Evolutionary conservation across 768 basidiomycete species (phyloP), one percentile per base, ranked within the genome.

Genomic region (Gautieria morchelliformis): DNA sequence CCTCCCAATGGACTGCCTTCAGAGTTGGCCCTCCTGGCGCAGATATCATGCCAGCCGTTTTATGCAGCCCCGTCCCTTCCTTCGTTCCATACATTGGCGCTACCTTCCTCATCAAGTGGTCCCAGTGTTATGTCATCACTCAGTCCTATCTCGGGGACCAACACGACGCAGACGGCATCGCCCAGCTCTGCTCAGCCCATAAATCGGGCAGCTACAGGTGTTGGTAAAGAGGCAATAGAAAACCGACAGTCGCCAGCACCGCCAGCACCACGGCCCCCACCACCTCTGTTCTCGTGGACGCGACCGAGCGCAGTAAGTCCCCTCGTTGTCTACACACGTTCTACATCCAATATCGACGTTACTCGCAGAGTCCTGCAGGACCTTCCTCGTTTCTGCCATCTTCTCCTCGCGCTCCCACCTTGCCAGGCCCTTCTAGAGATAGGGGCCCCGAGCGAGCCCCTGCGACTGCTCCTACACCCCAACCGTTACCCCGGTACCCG

Each of bases 11-110:
- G 15, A 9, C 45, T 49, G 15, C 56, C 56, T 20, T 9, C 47
- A 22, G 56, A 33, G 20, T 39, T 57, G 24, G 47, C 46, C 20
- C 20, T 39, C 14, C 32, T 57, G 2, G 22, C 42, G 24, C 45
- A 48, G 42, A 39, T 57, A 5, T 57, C 56, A 5, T 50, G 42
- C 33, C 56, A 57, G 47, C 56, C 56, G n/a, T 50, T 48, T 45
- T 40, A 48, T 50, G 17, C 47, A 15, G 27, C 47, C 1, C 51
- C 56, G 35, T 49, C 56, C 5, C 20, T 57, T 22, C 56, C 56
- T 22, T 57, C 56, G 4, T 57, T 57, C 22, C 45, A 49, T 39
- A 57, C 46, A 8, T n/a, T 57, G 42, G n/a, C 56, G 12, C 27
- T 57, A 11, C 56, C 56, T 35, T 48, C 56, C 15, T 49, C 47